Base-by-base conservation (phyloP, 768 basidiomycete species). In the Lepiota venenata region DNA sequence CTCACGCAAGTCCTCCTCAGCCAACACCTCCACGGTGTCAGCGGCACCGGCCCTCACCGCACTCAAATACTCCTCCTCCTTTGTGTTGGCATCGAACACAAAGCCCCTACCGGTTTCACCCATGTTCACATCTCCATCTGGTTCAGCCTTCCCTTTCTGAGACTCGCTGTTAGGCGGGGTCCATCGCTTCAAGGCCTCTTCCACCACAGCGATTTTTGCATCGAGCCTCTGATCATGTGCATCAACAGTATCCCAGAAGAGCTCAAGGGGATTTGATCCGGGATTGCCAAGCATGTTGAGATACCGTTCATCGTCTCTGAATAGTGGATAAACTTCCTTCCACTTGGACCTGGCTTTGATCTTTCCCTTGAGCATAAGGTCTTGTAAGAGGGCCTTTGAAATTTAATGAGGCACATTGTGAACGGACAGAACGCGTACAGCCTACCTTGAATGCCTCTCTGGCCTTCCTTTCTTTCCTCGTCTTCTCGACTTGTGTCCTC, bases 221-320 rank as follows among this genome's bases (percentile, higher is more conserved):
- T 94, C 93, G 15, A 96, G 79, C 59, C 85, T 80, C 64, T 94
- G 91, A 63, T 93, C 94, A 2, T 97, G 78, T 39, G 75, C 77
- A 68, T 99, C 97, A 42, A 97, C 87, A 9, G 80, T 66, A 69
- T 98, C 96, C 93, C 94, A 97, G 71, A 97, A 98, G 3, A 98
- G 80, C 63, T 99, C 97, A 27, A 99, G 78, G 1, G 96, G 95
- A 60, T 91, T 94, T 1, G 93, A 96, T 12, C 97, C 97, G 7
- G 91, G 91, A 61, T 88, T 91, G 14, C 97, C 96, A 15, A 98
- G 83, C 69, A 98, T 84, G 56, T 81, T 77, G 40, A 87, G 76
- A 71, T 98, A 99, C n/a, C 92, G 83, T 41, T 80, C 75, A 64
- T 97, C 92, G 32, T 85, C 75, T 6, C 76, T 74, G 71, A 98